These are phyloP conservation scores for bread wheat (Triticum aestivum) DNA, from an alignment of 176 grass and related monocot genomes.

Conservation along the genomic window DNA sequence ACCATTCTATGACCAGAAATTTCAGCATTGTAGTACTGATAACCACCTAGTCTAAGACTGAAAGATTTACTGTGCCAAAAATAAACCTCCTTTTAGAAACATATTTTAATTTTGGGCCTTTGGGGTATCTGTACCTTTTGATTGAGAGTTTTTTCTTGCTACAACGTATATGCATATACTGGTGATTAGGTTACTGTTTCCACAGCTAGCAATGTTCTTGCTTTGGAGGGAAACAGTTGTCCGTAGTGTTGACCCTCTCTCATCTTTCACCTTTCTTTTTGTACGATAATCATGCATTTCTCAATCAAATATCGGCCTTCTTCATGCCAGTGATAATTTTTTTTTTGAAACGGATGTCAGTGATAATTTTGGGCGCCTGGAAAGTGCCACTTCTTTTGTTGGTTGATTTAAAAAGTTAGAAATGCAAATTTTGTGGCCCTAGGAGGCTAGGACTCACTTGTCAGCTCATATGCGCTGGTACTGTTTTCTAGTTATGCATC, in stretches of 20 bases:
- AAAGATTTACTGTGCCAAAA: not conserved
- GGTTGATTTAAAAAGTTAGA: not conserved
- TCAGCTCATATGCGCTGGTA: not conserved
- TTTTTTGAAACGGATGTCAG: not conserved
- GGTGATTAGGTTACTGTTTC: conserved; percentile 12
- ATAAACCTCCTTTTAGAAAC: not conserved
- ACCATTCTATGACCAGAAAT: not conserved
- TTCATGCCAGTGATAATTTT: not conserved
- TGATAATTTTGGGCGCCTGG: not conserved
- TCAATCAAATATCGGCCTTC: not conserved
- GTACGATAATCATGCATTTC: not conserved
- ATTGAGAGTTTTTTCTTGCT: conserved; percentile 2
- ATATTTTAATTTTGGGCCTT: not conserved
- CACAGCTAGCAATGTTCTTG: conserved; percentile 2
- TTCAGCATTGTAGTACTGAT: conserved; percentile 17
- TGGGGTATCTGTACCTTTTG: not conserved
- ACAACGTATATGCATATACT: conserved; percentile 13
- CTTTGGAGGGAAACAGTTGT: not conserved
- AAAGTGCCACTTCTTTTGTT: not conserved
- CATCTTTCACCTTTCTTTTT: not conserved
- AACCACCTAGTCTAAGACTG: not conserved
- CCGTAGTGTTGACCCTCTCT: not conserved
- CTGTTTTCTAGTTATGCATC: conserved; percentile 9
- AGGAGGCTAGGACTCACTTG: not conserved
- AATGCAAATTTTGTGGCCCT: not conserved